Evolutionary conservation across 2,329 filamentous ascomycete genomes (phyloP).

Genomic region (Hypoxylon sp.): DNA sequence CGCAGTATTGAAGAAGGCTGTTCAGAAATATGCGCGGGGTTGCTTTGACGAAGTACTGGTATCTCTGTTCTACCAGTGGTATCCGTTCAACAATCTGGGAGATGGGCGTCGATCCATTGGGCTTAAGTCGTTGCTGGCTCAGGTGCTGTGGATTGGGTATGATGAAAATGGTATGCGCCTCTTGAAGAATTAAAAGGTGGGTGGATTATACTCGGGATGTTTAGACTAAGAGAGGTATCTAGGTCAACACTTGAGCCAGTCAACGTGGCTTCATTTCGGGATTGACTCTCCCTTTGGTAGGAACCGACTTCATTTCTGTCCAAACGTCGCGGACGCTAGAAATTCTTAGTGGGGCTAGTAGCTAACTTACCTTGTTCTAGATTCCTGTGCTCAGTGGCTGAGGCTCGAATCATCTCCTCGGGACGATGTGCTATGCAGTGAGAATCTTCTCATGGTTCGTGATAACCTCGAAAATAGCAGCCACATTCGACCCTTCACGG

Average conservation of each 20-base stretch:
- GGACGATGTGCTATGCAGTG: constrained; percentile 16
- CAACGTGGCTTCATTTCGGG: constrained; percentile 22
- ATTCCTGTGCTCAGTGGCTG: constrained; percentile 11
- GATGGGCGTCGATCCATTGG: neutral
- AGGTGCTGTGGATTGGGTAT: constrained; percentile 14
- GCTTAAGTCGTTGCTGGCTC: constrained; percentile 3
- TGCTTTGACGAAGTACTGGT: neutral
- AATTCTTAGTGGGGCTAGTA: neutral
- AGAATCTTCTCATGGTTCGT: constrained; percentile 19
- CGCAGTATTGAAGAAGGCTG: constrained; percentile 8
- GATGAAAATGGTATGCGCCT: constrained; percentile 12
- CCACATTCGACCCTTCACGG: neutral
- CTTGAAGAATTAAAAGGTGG: too few relatives aligned
- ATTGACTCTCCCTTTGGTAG: constrained; percentile 25
- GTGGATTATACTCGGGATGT: too few relatives aligned
- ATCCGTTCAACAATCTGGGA: neutral
- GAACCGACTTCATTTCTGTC: neutral
- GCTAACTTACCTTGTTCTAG: neutral
- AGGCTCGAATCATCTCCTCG: constrained; percentile 16
- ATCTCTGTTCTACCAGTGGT: constrained; percentile 3
- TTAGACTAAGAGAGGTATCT: neutral
- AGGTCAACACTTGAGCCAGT: constrained; percentile 16
- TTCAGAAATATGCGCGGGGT: constrained; percentile 1
- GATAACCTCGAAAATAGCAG: neutral
- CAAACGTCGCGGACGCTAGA: neutral